Base-by-base conservation (phyloP, 2,329 filamentous ascomycete genomes). In the Apiospora aurea region DNA sequence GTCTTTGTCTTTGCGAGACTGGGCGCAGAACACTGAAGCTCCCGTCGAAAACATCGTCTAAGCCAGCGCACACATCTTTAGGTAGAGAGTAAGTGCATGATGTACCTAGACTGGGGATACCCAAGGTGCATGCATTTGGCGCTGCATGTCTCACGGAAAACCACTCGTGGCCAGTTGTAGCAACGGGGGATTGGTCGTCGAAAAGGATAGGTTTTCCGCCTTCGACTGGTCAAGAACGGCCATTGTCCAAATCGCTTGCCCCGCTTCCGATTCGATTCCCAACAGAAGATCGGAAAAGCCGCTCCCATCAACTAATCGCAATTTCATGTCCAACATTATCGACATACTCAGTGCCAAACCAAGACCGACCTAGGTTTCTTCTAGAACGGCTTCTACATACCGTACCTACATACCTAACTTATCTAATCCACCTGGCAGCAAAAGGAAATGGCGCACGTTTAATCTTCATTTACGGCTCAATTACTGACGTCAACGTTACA, bases 1-100 rank as follows among this genome's bases (percentile, higher is more conserved):
- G 34, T 41, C 57, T 64, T 41, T 41, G 34, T 41, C 57, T 64
- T 41, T 41, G 57, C 34, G 57, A 64, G 57, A 64, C 57, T 64
- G 41, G 57, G 41, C 57, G 57, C 57, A 64, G 34, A 61, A n/a
- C n/a, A 38, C 26, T 29, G 34, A 34, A 38, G 34, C 34, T 38
- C 4, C 34, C 34, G 34, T 21, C 53, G 21, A 29, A 29, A 29
- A 61, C 49, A 21, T 38, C 29, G 21, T 38, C 53, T 21, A 61
- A 34, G 29, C 53, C 26, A 34, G 24, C 26, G 41, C 51, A 57
- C 16, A 7, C 44, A n/a, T 21, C 26, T 26, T 21, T 38, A 6
- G 34, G 6, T 38, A 6, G 34, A 38, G n/a, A 10, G 21, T 21
- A 46, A 18, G 44, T n/a, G 21, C 46, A 10, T 18, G 3, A 29